Evolutionary conservation across 352 stramenopile genomes (phyloP), one percentile per base, ranked within the genome.

Genomic region (Phytophthora colocasiae): DNA sequence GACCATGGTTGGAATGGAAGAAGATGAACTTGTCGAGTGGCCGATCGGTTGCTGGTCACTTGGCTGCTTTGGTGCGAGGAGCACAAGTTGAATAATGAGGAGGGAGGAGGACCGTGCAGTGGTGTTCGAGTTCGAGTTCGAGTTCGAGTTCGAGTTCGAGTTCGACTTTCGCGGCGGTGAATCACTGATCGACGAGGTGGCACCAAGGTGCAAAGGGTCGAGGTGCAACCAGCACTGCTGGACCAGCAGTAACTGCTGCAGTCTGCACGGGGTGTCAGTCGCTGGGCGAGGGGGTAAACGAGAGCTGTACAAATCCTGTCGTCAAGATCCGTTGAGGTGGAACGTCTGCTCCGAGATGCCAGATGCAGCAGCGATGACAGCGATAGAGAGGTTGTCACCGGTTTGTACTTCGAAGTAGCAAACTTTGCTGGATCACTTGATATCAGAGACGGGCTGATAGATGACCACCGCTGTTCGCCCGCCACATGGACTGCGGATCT

Each of bases 21-120:
- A 38, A 38, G 44, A 29, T 22, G 34, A 34, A 34, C 31, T 31
- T 29, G 51, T 19, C 27, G 27, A 7, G 27, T 31, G 44, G 24
- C 34, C 10, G 17, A 12, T 51, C 32, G 26, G 8, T 43, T 57
- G 8, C 41, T 57, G 40, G 45, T 52, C 52, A 32, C 26, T 58
- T 44, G 34, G 31, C 63, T 11, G 22, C 26, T 63, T 34, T 58
- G 50, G 5, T 26, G 52, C 19, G 44, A 60, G 58, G 38, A 58
- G 46, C 39, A 52, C 38, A 22, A 63, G 58, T 63, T 57, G 53
- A 54, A 53, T 17, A 58, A 52, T 62, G 51, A 62, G 19, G 24
- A 49, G 19, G 2, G 38, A 34, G 32, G 56, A 15, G 17, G 40
- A 46, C 22, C 47, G 19, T 22, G 12, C 34, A 6, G 12, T 6